A percentile compares a stretch with the other conserved stretches of the same genome.
Evolutionary conservation across 1,284 basidiomycete species (phyloP).

Genomic region (Chalciporus piperatoides): DNA sequence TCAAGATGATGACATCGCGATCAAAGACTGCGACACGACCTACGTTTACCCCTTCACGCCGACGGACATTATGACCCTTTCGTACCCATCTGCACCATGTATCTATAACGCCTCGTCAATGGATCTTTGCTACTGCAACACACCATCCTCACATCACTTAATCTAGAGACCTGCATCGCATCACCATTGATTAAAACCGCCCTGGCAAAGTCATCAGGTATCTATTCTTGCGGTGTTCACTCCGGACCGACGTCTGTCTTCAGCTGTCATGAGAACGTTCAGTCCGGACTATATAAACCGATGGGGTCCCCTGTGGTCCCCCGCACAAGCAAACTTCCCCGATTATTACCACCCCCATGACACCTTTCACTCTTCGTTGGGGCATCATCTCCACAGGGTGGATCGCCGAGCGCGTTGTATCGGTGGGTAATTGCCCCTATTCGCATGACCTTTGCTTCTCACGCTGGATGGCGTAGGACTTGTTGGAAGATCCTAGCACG

Average conservation of each 20-base stretch:
- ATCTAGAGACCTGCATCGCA: neutral
- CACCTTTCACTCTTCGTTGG: slow-evolving; percentile 36
- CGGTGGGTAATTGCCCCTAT: slow-evolving; percentile 26
- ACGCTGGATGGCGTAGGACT: slow-evolving; percentile 31
- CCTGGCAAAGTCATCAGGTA: neutral
- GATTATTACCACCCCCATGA: slow-evolving; percentile 13
- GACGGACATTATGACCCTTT: neutral
- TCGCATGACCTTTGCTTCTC: neutral
- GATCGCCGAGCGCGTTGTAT: slow-evolving; percentile 39
- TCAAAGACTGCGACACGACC: neutral
- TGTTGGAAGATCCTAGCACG: slow-evolving; percentile 43
- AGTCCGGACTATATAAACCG: slow-evolving; percentile 1
- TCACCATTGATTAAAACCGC: neutral
- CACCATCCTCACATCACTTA: neutral
- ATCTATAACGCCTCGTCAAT: neutral
- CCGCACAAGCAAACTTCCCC: too few relatives aligned
- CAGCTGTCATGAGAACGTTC: slow-evolving; percentile 4
- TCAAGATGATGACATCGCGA: neutral
- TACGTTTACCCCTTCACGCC: neutral
- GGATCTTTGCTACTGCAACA: slow-evolving; percentile 5
- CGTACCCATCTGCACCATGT: slow-evolving; percentile 5
- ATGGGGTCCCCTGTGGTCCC: neutral
- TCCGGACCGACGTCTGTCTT: slow-evolving; percentile 2
- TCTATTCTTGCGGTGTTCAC: slow-evolving; percentile 6
- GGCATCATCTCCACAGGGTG: slow-evolving; percentile 44